Base-by-base conservation (phyloP, 2,329 filamentous ascomycete species). In the Penicillium sp. region DNA sequence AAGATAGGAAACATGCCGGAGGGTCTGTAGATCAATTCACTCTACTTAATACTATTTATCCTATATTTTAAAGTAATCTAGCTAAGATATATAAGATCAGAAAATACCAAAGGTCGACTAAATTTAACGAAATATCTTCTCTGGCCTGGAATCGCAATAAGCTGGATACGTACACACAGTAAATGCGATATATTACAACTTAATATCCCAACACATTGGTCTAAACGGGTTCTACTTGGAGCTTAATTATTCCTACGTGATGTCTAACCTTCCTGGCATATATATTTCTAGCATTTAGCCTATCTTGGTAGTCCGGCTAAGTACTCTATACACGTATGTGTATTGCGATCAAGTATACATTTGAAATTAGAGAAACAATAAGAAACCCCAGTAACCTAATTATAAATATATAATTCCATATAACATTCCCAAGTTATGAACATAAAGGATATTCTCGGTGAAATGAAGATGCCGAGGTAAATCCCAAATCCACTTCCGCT, bases 401-500 rank as follows among this genome's bases (percentile, higher is more conserved):
- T 39, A 21, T 25, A 2, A 8, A 23, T 49, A 38, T 15, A 34
- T 8, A 15, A 34, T 16, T n/a, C 6, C 10, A 5, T 33, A 33
- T 7, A 16, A 34, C 13, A 34, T 4, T 16, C 33, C 9, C 2
- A n/a, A 27, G 7, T 31, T 40, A n/a, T 31, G 25, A 29, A 23
- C 25, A 39, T 27, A 23, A 31, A 19, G 9, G 7, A 43, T n/a
- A 25, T 43, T 45, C 11, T 46, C 44, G 44, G 29, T 25, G 21
- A 44, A 49, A 38, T 39, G 19, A 46, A 29, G 43, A 58, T 55
- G 56, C 60, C 60, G 60, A 63, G 60, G 60, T 57, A 61, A 57
- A 38, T 29, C 4, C 7, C 10, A 7, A 36, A 27, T 27, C 39
- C 29, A 45, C 50, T 39, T n/a, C 7, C 7, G n/a, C n/a, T n/a